Percentiles rank a stretch among this genome's conserved stretches.
These are phyloP conservation scores for Austropuccinia psidii DNA, from an alignment of 1,284 basidiomycete genomes.

Conservation along the genomic window DNA sequence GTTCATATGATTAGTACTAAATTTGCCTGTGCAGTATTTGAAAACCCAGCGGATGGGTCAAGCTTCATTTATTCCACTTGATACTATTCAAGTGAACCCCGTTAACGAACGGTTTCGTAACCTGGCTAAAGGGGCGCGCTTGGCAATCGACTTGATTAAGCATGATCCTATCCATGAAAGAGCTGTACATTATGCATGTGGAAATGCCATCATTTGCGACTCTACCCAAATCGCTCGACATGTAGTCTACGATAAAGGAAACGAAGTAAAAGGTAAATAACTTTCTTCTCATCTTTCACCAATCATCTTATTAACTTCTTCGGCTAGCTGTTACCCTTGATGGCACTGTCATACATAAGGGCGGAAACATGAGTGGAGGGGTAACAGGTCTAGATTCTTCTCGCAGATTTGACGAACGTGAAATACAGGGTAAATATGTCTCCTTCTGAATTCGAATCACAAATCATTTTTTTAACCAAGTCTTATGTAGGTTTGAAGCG, in stretches of 20 bases:
- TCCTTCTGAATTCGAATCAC: background rate
- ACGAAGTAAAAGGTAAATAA: conserved; percentile 82
- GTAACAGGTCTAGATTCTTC: conserved; percentile 62
- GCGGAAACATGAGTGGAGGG: conserved; percentile 93
- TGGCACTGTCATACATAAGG: conserved; percentile 95
- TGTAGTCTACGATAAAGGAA: conserved; percentile 84
- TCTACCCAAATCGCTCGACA: conserved; percentile 81
- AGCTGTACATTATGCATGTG: conserved; percentile 93
- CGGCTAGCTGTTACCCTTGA: conserved; percentile 85
- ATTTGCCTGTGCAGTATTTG: conserved; percentile 64
- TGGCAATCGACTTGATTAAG: conserved; percentile 90
- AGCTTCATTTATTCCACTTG: conserved; percentile 94
- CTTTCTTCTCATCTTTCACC: background rate
- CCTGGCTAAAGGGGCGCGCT: conserved; percentile 78
- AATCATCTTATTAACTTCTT: background rate
- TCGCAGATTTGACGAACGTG: conserved; percentile 88
- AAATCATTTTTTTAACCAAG: background rate
- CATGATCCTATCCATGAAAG: conserved; percentile 78
- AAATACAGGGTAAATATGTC: conserved; percentile 58
- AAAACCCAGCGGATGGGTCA: conserved; percentile 87
- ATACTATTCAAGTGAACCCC: conserved; percentile 87
- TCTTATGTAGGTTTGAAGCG: conserved; percentile 52
- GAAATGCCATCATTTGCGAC: conserved; percentile 90
- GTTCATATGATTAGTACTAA: background rate
- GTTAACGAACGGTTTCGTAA: conserved; percentile 90